Evolutionary conservation across 441 rosid species (phyloP), one percentile per base, ranked within the genome.

Genomic region (Gossypium schwendimanii): DNA sequence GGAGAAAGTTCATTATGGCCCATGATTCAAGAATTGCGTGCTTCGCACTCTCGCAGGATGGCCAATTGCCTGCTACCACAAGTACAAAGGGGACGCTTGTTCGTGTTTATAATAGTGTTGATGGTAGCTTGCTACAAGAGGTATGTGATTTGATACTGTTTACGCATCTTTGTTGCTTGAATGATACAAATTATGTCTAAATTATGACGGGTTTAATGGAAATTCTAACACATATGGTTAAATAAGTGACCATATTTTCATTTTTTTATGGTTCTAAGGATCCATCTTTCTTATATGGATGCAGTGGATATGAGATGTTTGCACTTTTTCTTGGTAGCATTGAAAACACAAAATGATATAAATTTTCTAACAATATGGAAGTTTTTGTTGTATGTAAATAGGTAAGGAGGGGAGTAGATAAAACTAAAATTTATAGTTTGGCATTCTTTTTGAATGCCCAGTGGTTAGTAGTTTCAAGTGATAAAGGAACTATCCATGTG

Each of bases 1-100:
- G 98, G 75, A 91, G 98, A 1, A 92, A 94, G 78, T 94, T 92
- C 54, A 74, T 92, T 36, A 87, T 87, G 94, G 98, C 99, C 17
- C 98, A 94, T 73, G 98, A 91, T 80, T 94, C 97, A 0, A 82
- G 97, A 82, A 92, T 91, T 33, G 39, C 63, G 4, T 5, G 63
- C 39, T 59, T 59, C n/a, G 85, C 93, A 1, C 87, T 94, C 53
- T 76, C 94, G 3, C 91, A 86, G 75, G 99, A 92, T 67, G 97
- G 98, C 0, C 87, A 81, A 76, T 79, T 88, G 78, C 87, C 92
- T 8, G 98, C 98, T 0, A 94, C 98, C 0, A 82, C 92, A 2
- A 94, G 98, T 83, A 82, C 89, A 0, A 94, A 92, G 74, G 98
- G 98, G 26, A 94, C 98, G 33, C 84, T 94, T 4, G 79, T 94